phyloP scores from a whole-genome alignment of 2,329 filamentous ascomycete species.

The Pseudogymnoascus sp. region DNA sequence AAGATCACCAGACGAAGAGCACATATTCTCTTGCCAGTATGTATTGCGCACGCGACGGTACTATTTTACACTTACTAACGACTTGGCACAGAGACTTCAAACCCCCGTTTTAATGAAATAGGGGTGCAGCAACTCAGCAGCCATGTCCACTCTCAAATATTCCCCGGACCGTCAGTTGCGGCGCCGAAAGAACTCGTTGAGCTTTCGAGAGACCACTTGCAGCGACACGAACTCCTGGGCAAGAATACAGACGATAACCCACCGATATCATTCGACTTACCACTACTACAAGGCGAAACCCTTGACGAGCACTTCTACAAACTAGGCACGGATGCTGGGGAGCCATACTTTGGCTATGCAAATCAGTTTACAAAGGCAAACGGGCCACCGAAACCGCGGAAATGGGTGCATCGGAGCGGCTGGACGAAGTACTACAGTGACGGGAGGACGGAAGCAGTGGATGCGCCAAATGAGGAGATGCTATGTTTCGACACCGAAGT shows the following conservation, averaged over 20 bases:
- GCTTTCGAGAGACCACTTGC: constrained; percentile 73
- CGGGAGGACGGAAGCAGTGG: constrained; percentile 62
- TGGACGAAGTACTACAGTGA: constrained; percentile 89
- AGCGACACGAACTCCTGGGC: constrained; percentile 75
- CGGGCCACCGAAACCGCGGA: constrained; percentile 50
- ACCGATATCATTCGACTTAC: constrained; percentile 81
- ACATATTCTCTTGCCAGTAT: constrained; percentile 15
- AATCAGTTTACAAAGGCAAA: constrained; percentile 62
- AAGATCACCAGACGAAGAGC: not conserved
- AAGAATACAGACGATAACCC: constrained; percentile 73
- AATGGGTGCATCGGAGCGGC: constrained; percentile 73
- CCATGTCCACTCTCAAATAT: constrained; percentile 76
- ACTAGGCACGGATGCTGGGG: constrained; percentile 75
- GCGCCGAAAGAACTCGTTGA: constrained; percentile 66
- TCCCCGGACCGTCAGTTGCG: constrained; percentile 47
- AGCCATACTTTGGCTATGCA: constrained; percentile 70
- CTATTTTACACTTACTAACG: constrained; percentile 10
- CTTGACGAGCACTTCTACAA: constrained; percentile 92
- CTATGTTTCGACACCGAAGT: constrained; percentile 95
- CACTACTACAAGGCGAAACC: constrained; percentile 65
- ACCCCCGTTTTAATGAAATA: constrained; percentile 79
- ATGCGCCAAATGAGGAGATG: constrained; percentile 70
- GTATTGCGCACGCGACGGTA: constrained; percentile 7
- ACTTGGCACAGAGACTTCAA: constrained; percentile 28
- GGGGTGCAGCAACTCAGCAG: constrained; percentile 88